A percentile compares a stretch with the other conserved stretches of the same genome.
Conservation (phyloP, 805 yeast species). For the Kazachstania bromeliacearum region DNA sequence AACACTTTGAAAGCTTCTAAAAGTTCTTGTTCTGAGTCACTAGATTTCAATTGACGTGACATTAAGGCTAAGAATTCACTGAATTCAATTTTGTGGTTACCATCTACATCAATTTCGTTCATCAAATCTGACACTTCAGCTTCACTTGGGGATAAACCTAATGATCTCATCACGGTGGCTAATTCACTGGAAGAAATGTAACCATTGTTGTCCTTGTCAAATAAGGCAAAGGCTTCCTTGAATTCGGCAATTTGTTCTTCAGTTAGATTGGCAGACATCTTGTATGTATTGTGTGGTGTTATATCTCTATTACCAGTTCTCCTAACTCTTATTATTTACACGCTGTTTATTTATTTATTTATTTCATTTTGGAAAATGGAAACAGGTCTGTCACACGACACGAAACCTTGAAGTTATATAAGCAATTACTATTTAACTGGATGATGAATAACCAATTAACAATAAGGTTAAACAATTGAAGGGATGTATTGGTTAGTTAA, state of each 20-base stretch:
- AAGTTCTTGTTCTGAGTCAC: slow-evolving; percentile 94
- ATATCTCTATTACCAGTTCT: no score
- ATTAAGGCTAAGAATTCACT: slow-evolving; percentile 76
- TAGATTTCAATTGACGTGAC: slow-evolving; percentile 92
- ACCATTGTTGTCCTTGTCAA: slow-evolving; percentile 95
- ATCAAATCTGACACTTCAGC: slow-evolving; percentile 93
- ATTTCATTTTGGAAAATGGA: no score
- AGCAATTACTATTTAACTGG: no score
- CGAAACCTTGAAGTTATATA: no score
- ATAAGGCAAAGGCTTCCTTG: slow-evolving; percentile 94
- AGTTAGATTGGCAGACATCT: slow-evolving; percentile 52
- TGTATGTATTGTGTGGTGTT: no score
- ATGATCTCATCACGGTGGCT: slow-evolving; percentile 98
- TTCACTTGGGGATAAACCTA: slow-evolving; percentile 95
- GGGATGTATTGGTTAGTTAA: no score
- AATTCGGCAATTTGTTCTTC: slow-evolving; percentile 95
- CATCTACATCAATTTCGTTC: slow-evolving; percentile 93
- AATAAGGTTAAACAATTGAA: no score
- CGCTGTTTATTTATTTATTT: no score
- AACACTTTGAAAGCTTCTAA: slow-evolving; percentile 97
- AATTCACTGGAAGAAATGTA: slow-evolving; percentile 91
- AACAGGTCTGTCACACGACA: no score
- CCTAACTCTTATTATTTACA: no score
- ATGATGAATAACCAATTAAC: no score
- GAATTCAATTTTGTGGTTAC: slow-evolving; percentile 82